A percentile compares a stretch with the other conserved stretches of the same genome.
Evolutionary conservation across 257 asterid genomes (phyloP).

Genomic region (Craterostigma plantagineum): DNA sequence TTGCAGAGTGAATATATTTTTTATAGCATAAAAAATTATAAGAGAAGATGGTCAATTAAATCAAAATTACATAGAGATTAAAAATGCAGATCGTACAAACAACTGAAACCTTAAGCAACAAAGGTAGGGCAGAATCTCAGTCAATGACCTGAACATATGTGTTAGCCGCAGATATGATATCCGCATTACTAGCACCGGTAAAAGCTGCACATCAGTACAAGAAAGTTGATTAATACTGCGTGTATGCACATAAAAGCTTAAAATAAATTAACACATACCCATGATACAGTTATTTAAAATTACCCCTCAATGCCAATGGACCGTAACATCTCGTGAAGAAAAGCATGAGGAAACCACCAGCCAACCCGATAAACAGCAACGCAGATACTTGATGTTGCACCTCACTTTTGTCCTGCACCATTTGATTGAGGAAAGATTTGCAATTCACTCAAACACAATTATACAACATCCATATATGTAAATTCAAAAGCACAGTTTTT

Average conservation of each 20-base stretch:
- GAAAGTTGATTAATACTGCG: not conserved
- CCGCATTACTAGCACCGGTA: conserved; percentile 37
- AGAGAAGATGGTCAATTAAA: not conserved
- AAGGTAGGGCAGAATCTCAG: too few relatives aligned
- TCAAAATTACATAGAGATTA: not conserved
- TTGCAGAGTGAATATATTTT: too few relatives aligned
- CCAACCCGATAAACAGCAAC: conserved; percentile 57
- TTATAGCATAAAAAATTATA: too few relatives aligned
- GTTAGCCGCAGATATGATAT: conserved; percentile 38
- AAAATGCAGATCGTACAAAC: not conserved
- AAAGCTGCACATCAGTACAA: conserved; percentile 1
- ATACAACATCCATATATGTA: not conserved
- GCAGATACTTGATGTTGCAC: conserved; percentile 79
- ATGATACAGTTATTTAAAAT: not conserved
- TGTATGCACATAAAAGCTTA: not conserved
- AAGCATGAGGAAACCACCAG: conserved; percentile 52
- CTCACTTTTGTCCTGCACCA: conserved; percentile 49
- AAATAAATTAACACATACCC: not conserved
- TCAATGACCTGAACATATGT: conserved; percentile 40
- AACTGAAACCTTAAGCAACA: too few relatives aligned
- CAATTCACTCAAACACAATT: too few relatives aligned
- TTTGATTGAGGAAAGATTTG: too few relatives aligned
- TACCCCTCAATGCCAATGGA: conserved; percentile 56
- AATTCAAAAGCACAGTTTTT: too few relatives aligned
- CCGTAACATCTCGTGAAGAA: conserved; percentile 40